Evolutionary conservation across 257 asterid species (phyloP), one percentile per base, ranked within the genome.

Genomic region (Fraxinus pennsylvanica): DNA sequence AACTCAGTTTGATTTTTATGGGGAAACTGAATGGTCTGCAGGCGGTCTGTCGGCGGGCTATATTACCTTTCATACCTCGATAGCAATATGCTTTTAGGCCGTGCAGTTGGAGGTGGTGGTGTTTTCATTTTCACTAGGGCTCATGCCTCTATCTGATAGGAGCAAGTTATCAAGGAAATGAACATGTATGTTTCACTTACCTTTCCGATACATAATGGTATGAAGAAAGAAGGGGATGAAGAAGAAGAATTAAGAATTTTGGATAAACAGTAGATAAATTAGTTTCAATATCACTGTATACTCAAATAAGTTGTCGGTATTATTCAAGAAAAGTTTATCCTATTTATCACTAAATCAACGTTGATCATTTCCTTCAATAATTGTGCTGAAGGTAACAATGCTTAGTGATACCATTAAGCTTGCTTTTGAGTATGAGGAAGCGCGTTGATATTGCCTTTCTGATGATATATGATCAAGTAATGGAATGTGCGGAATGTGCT

Each of bases 81-180:
- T 77, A 85, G 68, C 80, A 85, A 92, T 81, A 92, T 94, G 95
- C 97, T 94, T 76, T 68, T 94, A 78, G 97, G 97, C 9, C 95
- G 98, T 22, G 90, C 97, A 6, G 94, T 92, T 74, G 97, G 96
- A 81, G 97, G 97, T 15, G 97, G 97, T 6, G 98, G 98, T 5
- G 88, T 90, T 52, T 94, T 94, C 79, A 73, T 94, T 47, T 94
- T 92, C 85, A 90, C 92, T 1, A 92, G 92, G 80, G 88, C 98
- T 82, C 96, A 87, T 61, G 69, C 91, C 68, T 79, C 90, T 70
- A 63, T 27, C 9, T 83, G 74, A 76, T 74, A 10, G 69, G 17
- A 74, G 25, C 14, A 70, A 69, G 69, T 78, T 35, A 17, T 19
- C 25, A 13, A 15, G 61, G 75, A 47, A 9, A 38, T 57, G 69